Percentiles rank a stretch among this genome's conserved stretches.
phyloP scores from a whole-genome alignment of 306 rosid species.

The Ormosia semicastrata region DNA sequence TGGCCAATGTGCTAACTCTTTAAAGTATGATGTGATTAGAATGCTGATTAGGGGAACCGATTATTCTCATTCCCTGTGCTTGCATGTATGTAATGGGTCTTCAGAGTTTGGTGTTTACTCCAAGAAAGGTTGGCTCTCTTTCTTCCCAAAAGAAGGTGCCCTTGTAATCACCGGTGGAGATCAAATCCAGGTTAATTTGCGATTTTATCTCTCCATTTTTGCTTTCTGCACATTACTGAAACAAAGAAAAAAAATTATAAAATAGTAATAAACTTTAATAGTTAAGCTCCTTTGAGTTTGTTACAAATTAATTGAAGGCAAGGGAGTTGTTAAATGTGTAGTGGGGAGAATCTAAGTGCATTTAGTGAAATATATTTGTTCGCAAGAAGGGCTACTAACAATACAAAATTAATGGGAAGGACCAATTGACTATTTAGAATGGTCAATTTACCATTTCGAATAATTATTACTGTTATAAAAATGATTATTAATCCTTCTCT shows the following conservation, averaged over 20 bases:
- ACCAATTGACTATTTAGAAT: no score
- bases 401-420: no score
- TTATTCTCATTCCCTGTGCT: constrained; percentile 71
- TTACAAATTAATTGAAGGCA: background rate
- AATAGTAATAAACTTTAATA: background rate
- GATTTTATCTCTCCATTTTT: background rate
- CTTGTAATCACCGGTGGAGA: constrained; percentile 76
- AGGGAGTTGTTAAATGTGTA: no score
- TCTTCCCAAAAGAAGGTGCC: constrained; percentile 57
- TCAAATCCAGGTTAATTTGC: constrained; percentile 55
- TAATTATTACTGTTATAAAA: no score
- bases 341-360: no score
- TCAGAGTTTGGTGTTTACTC: constrained; percentile 82
- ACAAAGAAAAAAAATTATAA: background rate
- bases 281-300: background rate
- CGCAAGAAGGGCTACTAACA: no score
- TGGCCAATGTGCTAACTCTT: constrained; percentile 32
- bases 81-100: constrained; percentile 67
- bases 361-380: no score
- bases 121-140: constrained; percentile 87
- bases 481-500: no score
- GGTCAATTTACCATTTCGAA: no score
- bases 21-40: constrained; percentile 73
- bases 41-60: constrained; percentile 83
- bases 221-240: background rate